Evolutionary conservation across 768 basidiomycete species (phyloP).

Genomic region (Termitomyces sp.): DNA sequence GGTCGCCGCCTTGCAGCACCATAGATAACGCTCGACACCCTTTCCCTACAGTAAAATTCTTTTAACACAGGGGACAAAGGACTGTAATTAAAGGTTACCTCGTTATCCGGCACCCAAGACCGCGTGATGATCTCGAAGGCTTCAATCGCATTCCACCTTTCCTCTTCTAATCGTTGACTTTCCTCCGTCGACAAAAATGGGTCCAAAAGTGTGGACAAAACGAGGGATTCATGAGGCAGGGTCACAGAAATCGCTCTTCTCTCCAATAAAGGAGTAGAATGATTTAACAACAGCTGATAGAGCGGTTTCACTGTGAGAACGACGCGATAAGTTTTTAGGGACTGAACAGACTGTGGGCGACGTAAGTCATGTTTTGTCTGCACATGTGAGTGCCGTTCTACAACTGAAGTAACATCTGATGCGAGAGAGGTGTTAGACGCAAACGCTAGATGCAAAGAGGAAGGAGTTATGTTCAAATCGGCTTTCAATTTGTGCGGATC

Average conservation of each 20-base stretch:
- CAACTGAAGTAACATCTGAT: constrained; percentile 15
- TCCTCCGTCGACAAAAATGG: constrained; percentile 43
- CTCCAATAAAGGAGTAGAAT: constrained; percentile 29
- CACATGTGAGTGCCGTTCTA: constrained; percentile 9
- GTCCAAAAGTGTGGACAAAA: constrained; percentile 50
- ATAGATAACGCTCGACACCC: constrained; percentile 56
- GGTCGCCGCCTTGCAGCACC: constrained; percentile 64
- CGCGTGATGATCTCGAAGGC: constrained; percentile 52
- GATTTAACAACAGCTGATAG: constrained; percentile 40
- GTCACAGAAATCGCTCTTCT: constrained; percentile 18
- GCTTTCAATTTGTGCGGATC: constrained; percentile 26
- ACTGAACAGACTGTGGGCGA: constrained; percentile 39
- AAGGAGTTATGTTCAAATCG: constrained; percentile 23
- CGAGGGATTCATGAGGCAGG: constrained; percentile 53
- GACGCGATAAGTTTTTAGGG: constrained; percentile 21
- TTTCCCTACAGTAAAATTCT: constrained; percentile 21
- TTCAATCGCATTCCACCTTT: constrained; percentile 51
- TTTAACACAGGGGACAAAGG: background rate
- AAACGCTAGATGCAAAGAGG: constrained; percentile 35
- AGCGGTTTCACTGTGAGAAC: constrained; percentile 35
- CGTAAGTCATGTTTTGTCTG: constrained; percentile 30
- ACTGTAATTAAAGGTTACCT: constrained; percentile 33
- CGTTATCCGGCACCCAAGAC: constrained; percentile 50
- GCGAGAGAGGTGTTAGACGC: constrained; percentile 31
- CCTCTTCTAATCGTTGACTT: constrained; percentile 37